Conservation (phyloP, 2,329 filamentous ascomycete species). For the Aspergillus costaricaensis region DNA sequence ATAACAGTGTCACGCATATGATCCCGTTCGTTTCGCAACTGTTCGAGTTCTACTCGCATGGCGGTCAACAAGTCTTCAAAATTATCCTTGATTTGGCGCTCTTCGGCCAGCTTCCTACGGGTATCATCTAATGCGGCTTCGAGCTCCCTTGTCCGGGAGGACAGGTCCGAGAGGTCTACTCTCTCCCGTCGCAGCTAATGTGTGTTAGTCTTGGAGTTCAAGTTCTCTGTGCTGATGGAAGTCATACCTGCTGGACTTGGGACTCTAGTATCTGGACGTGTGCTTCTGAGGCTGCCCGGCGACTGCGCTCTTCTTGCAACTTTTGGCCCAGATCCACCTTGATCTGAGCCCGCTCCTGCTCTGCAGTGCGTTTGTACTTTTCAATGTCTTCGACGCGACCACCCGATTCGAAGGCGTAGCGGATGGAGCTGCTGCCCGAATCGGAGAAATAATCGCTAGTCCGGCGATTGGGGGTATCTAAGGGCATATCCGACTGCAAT, state of each 20-base stretch:
- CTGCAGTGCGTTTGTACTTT: conserved; percentile 75
- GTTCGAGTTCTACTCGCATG: conserved; percentile 78
- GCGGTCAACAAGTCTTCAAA: conserved; percentile 89
- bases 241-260: conserved; percentile 65
- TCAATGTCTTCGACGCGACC: conserved; percentile 71
- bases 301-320: conserved; percentile 80
- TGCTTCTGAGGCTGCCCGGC: conserved; percentile 73
- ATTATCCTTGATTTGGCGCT: conserved; percentile 84
- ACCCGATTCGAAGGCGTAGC: conserved; percentile 65
- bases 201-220: conserved; percentile 18
- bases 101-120: conserved; percentile 77
- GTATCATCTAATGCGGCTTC: conserved; percentile 80
- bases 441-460: conserved; percentile 99
- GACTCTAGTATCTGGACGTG: conserved; percentile 83
- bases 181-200: conserved; percentile 50
- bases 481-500: conserved; percentile 71
- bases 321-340: conserved; percentile 82
- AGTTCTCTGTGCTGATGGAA: conserved; percentile 4
- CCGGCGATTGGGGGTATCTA: conserved; percentile 62
- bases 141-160: conserved; percentile 71
- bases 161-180: conserved; percentile 51
- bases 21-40: conserved; percentile 83
- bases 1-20: conserved; percentile 79
- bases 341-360: conserved; percentile 88
- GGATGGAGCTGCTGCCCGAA: conserved; percentile 83